Evolutionary conservation across 176 grass and related monocot species (phyloP).

Genomic region (Ensete ventricosum): DNA sequence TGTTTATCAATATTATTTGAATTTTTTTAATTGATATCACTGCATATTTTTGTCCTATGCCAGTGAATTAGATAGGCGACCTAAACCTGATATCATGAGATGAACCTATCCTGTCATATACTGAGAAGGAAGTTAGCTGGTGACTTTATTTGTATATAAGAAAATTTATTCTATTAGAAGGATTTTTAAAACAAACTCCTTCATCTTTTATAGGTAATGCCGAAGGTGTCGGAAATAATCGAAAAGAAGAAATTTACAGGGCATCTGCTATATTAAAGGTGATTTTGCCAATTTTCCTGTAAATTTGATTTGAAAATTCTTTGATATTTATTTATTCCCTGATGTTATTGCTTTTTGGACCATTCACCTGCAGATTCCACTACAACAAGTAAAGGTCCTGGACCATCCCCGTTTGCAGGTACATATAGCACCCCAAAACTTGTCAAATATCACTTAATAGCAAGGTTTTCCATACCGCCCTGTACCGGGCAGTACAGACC

Average conservation of each 20-base stretch:
- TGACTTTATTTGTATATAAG: too few species aligned
- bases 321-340: background rate
- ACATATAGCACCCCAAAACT: slow-evolving; percentile 1
- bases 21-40: too few species aligned
- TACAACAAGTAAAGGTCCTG: slow-evolving; percentile 54
- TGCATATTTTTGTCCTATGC: too few species aligned
- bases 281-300: background rate
- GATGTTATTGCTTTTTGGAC: background rate
- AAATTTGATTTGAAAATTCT: too few species aligned
- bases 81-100: too few species aligned
- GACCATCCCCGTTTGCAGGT: slow-evolving; percentile 73
- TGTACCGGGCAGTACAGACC: too few species aligned
- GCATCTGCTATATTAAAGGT: slow-evolving; percentile 61
- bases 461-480: too few species aligned
- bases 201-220: slow-evolving; percentile 51
- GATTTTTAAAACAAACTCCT: slow-evolving; percentile 8
- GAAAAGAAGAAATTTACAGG: slow-evolving; percentile 57
- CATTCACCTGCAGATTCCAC: slow-evolving; percentile 48
- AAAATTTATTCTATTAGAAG: background rate
- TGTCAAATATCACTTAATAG: slow-evolving; percentile 4
- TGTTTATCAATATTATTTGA: too few species aligned
- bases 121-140: too few species aligned
- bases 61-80: too few species aligned
- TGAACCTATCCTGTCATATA: too few species aligned
- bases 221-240: slow-evolving; percentile 68